These are phyloP conservation scores for Wickerhamomyces xylosicus DNA, from an alignment of 805 yeast genomes.

Conservation along the genomic window DNA sequence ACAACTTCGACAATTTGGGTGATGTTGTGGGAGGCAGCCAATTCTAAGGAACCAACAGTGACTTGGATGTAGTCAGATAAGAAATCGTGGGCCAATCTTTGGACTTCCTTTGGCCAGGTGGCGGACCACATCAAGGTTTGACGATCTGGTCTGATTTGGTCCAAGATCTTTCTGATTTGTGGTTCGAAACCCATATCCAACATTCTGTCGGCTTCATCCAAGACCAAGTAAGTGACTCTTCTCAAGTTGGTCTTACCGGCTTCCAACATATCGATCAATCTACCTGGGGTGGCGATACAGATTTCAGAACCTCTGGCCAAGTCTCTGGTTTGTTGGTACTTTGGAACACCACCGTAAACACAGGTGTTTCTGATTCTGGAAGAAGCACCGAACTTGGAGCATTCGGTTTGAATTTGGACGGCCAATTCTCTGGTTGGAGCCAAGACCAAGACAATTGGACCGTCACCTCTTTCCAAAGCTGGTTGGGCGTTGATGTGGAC, in stretches of 20 bases:
- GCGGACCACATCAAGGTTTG: slow-evolving; percentile 99
- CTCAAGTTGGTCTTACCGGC: slow-evolving; percentile 87
- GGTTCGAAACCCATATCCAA: slow-evolving; percentile 99
- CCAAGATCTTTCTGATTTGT: slow-evolving; percentile 95
- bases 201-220: slow-evolving; percentile 99
- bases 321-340: slow-evolving; percentile 96
- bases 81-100: slow-evolving; percentile 85
- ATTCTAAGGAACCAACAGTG: slow-evolving; percentile 89
- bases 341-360: slow-evolving; percentile 99
- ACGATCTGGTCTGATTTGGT: slow-evolving; percentile 98
- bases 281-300: slow-evolving; percentile 96
- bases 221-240: slow-evolving; percentile 92
- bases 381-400: slow-evolving; percentile 85
- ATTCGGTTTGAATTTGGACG: slow-evolving; percentile 93
- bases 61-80: slow-evolving; percentile 92
- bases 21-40: slow-evolving; percentile 94
- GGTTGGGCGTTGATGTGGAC: slow-evolving; percentile 99
- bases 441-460: slow-evolving; percentile 89
- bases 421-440: slow-evolving; percentile 99
- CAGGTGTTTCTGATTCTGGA: slow-evolving; percentile 95
- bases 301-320: slow-evolving; percentile 93
- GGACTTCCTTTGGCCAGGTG: slow-evolving; percentile 99
- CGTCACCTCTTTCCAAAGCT: slow-evolving; percentile 85
- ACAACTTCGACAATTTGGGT: slow-evolving; percentile 89
- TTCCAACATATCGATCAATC: slow-evolving; percentile 96